Evolutionary conservation across 1,284 basidiomycete genomes (phyloP), one percentile per base, ranked within the genome.

Genomic region (Albatrellus sp.): DNA sequence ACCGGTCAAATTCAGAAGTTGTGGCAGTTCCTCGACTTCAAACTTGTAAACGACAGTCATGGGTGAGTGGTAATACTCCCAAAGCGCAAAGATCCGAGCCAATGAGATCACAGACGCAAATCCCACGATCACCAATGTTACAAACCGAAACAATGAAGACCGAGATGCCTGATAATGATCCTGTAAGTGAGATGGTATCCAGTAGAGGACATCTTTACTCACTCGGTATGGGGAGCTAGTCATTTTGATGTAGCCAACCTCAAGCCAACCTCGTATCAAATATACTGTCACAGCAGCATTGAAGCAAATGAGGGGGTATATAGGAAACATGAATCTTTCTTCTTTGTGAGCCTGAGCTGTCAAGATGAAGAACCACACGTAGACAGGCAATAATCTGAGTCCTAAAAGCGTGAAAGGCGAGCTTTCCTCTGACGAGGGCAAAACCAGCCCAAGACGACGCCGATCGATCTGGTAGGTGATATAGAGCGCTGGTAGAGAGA

Each of bases 281-380:
- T 86, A 93, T 20, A 96, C 54, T 30, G 80, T 70, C 20, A 93
- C 81, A 2, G 90, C 90, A 1, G 91, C 94, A 60, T 98, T 98
- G 66, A 98, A 89, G 60, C 89, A 90, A 43, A 98, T 65, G 37
- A 98, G 65, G 0, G 91, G 84, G 63, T 97, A 98, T 1, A 80
- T 83, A 1, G 96, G 94, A 63, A 83, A 98, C 81, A 98, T 87
- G 68, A 99, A 98, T 19, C 96, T 73, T 60, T 98, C 96, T 63
- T 99, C 96, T 66, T 98, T 98, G 67, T 98, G 96, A 5, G 84
- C 65, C 64, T 98, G 96, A 1, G 70, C 50, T 7, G 77, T 80
- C 50, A 99, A 66, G 51, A 96, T 79, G 2, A 61, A 72, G 40
- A 86, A 57, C 93, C 96, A 98, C 24, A 97, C 54, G 65, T 98